phyloP scores from a whole-genome alignment of 1,284 basidiomycete genomes.

The Somion occarium region DNA sequence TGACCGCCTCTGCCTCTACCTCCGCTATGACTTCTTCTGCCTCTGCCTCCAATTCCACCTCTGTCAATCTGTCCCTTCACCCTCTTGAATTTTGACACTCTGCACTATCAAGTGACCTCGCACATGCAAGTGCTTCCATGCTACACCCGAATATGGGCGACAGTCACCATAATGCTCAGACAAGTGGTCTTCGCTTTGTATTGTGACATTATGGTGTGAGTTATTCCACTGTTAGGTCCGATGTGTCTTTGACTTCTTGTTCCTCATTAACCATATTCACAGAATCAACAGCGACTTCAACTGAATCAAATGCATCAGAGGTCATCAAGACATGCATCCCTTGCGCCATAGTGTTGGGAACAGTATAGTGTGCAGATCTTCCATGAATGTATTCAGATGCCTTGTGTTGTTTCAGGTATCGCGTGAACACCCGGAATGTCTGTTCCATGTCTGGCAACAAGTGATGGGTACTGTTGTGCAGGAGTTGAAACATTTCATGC shows the following conservation, averaged over 20 bases:
- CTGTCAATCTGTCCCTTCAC: background rate
- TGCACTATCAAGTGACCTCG: background rate
- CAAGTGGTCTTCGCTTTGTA: background rate
- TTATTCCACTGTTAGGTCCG: background rate
- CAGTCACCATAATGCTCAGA: background rate
- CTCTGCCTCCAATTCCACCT: background rate
- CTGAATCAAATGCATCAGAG: background rate
- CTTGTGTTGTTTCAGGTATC: background rate
- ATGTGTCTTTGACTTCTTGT: background rate
- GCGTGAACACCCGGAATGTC: conserved; percentile 5
- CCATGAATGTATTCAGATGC: background rate
- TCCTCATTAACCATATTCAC: background rate
- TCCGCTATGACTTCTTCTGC: background rate
- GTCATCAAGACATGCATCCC: background rate
- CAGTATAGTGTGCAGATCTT: background rate
- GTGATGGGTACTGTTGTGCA: conserved; percentile 5
- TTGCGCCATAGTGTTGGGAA: background rate
- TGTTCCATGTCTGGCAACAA: conserved; percentile 10
- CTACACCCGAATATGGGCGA: background rate
- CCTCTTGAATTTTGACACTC: background rate
- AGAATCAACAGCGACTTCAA: background rate
- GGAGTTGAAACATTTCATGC: conserved; percentile 10
- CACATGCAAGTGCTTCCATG: background rate
- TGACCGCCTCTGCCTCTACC: background rate
- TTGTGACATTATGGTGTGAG: background rate